Conservation (phyloP, 495 filamentous ascomycete genomes). For the Penicillium lividum region DNA sequence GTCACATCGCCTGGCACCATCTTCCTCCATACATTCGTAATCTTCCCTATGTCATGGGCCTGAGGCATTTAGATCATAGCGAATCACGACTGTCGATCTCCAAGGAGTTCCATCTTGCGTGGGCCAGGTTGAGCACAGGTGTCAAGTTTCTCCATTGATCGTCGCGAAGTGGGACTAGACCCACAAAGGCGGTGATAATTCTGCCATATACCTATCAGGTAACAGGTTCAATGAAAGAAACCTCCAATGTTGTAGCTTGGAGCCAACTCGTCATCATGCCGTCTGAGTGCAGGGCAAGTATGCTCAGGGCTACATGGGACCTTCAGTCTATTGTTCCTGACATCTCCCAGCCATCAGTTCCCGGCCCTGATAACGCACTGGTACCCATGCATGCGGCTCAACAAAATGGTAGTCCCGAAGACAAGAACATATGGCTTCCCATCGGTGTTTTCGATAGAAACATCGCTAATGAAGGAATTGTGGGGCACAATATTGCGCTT, state of each 20-base stretch:
- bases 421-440: constrained; percentile 9
- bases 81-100: no score
- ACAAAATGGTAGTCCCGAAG: neutral
- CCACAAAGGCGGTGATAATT: constrained; percentile 6
- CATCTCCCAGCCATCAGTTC: neutral
- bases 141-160: neutral
- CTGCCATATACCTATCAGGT: constrained; percentile 3
- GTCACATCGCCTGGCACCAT: no score
- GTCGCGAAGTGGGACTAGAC: neutral
- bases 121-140: no score
- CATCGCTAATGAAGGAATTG: constrained; percentile 3
- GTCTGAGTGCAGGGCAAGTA: neutral
- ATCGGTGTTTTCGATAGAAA: constrained; percentile 17
- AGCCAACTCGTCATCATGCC: constrained; percentile 2
- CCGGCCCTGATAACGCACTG: neutral
- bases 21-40: no score
- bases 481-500: constrained; percentile 22
- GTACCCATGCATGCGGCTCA: neutral
- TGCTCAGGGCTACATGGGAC: neutral
- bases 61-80: no score
- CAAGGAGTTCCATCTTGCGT: no score
- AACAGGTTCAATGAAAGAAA: no score
- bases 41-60: no score
- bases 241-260: neutral
- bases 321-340: neutral